These are phyloP conservation scores for Saccharomycopsis hybrid DNA, from an alignment of 1,139 yeast genomes.

Conservation along the genomic window DNA sequence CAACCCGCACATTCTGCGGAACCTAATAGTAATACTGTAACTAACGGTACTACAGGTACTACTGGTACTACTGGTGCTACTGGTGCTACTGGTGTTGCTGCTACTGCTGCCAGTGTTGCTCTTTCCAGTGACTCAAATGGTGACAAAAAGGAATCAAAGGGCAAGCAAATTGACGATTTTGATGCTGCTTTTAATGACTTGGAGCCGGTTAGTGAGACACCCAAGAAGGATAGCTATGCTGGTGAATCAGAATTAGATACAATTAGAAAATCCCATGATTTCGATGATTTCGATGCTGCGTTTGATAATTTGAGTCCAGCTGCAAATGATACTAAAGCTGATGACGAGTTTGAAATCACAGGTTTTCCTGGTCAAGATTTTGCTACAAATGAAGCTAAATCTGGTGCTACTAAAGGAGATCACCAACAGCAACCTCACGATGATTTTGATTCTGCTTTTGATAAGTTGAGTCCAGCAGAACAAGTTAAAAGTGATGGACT, in stretches of 20 bases:
- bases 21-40: too few relatives aligned
- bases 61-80: too few relatives aligned
- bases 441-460: constrained; percentile 23
- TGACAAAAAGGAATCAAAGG: neutral
- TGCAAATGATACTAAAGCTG: neutral
- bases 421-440: too few relatives aligned
- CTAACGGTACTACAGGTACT: neutral
- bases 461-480: constrained; percentile 31
- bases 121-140: constrained; percentile 32
- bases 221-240: too few relatives aligned
- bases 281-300: constrained; percentile 17
- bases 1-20: neutral
- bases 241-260: neutral
- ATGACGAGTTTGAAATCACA: too few relatives aligned
- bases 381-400: too few relatives aligned
- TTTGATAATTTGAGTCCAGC: constrained; percentile 32
- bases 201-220: constrained; percentile 1
- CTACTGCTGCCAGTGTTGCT: constrained; percentile 2
- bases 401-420: too few relatives aligned
- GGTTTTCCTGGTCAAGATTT: too few relatives aligned
- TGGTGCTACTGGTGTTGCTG: too few relatives aligned
- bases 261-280: neutral
- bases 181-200: constrained; percentile 9
- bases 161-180: constrained; percentile 7
- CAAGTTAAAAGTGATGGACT: neutral